Evolutionary conservation across 2,329 filamentous ascomycete genomes (phyloP), one percentile per base, ranked within the genome.

Genomic region (Magnaporthiopsis poae): DNA sequence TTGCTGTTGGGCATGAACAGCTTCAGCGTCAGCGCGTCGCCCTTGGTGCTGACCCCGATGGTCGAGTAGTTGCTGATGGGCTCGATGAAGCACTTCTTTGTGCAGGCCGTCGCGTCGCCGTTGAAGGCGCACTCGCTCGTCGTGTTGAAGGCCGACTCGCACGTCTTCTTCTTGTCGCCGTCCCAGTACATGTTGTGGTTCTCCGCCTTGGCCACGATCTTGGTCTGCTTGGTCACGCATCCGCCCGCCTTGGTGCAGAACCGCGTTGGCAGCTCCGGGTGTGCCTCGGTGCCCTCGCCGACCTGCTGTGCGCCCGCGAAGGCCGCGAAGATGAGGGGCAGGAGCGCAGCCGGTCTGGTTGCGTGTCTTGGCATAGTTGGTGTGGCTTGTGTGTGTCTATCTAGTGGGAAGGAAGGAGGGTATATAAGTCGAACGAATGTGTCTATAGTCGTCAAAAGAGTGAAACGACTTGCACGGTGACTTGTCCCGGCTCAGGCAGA

Each of bases 81-180:
- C 64, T 84, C 80, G 59, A 84, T 75, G 36, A 81, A 76, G 70
- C 82, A 85, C 73, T 82, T 83, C 68, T 77, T 70, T 0, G 80
- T 77, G 69, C 82, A 85, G 0, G 77, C 76, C 39, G 72, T 75
- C 66, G 76, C 75, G 68, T 79, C 77, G 46, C 46, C 46, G 46
- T 56, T 56, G 46, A 56, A 56, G 0, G 80, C 77, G 70, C 80
- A 82, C 27, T 80, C 78, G 71, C 80, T 82, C 27, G 75, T 63
- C 12, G 70, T 71, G 31, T 63, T 35, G 69, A 72, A 70, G 61
- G 70, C 36, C 21, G 66, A 64, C 29, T 63, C 66, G 70, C 70
- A 73, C 1, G 69, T 36, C n/a, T 69, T 65, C 33, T 60, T 46
- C 33, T 66, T 60, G 69, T 70, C 62, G 63, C 63, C 67, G 27